A percentile compares a stretch with the other conserved stretches of the same genome.
Evolutionary conservation across 495 filamentous ascomycete species (phyloP).

Genomic region (Talaromyces nanjingensis): DNA sequence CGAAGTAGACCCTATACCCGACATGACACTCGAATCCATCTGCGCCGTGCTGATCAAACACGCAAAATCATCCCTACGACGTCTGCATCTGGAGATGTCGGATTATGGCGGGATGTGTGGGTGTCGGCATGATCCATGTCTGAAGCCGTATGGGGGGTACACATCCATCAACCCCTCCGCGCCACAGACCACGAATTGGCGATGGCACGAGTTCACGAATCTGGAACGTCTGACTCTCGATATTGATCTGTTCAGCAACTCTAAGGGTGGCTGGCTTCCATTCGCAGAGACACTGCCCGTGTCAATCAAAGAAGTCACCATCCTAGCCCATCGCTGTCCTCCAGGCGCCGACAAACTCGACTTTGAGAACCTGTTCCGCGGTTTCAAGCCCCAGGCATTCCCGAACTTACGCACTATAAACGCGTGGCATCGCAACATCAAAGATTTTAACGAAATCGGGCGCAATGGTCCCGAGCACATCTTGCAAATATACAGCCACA

Average conservation of each 20-base stretch:
- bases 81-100: neutral
- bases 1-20: neutral
- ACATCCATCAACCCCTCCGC: neutral
- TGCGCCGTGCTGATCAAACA: neutral
- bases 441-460: neutral
- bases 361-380: conserved; percentile 1
- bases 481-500: neutral
- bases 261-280: neutral
- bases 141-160: neutral
- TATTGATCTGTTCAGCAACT: neutral
- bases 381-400: neutral
- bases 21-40: neutral
- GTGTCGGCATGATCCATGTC: neutral
- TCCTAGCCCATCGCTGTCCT: conserved; percentile 3
- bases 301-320: neutral
- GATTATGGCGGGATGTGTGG: neutral
- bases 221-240: conserved; percentile 1
- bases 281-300: neutral
- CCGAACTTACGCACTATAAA: neutral
- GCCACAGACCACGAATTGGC: neutral
- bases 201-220: neutral
- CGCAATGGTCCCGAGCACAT: neutral
- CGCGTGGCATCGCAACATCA: neutral
- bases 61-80: neutral
- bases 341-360: neutral